phyloP scores from a whole-genome alignment of 805 yeast species.

The Cyberlindnera petersonii region DNA sequence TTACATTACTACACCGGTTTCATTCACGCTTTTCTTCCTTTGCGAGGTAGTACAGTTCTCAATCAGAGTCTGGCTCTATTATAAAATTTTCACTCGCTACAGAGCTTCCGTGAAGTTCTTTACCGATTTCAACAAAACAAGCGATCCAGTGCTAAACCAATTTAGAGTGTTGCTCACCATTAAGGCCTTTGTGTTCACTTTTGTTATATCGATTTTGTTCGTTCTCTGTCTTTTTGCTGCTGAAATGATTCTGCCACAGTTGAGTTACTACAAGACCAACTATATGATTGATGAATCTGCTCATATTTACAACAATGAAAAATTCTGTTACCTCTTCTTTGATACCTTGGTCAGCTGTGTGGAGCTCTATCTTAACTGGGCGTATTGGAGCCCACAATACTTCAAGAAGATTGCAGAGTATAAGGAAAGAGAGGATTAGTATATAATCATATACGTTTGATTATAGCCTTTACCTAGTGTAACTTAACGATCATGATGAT shows the following conservation, averaged over 20 bases:
- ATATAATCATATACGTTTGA: too few species aligned
- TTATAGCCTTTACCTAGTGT: too few species aligned
- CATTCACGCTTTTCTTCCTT: too few species aligned
- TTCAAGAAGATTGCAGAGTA: constrained; percentile 2
- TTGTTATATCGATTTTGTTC: not conserved
- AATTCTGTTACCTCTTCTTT: not conserved
- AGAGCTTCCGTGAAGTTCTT: not conserved
- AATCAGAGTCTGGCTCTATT: not conserved
- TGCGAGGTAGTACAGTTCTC: too few species aligned
- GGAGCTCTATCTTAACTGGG: not conserved
- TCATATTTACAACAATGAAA: not conserved
- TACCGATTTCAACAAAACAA: constrained; percentile 4
- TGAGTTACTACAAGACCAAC: not conserved
- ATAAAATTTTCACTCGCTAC: not conserved
- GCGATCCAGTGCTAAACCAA: constrained; percentile 3
- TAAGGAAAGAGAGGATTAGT: constrained; percentile 8
- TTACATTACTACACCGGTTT: not conserved
- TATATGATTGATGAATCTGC: not conserved
- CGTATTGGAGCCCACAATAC: constrained; percentile 5
- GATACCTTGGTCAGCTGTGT: not conserved
- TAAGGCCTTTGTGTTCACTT: not conserved
- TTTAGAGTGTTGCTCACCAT: not conserved
- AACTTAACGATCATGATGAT: too few species aligned
- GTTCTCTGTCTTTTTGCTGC: not conserved
- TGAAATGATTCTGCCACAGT: too few species aligned